Percentiles rank a stretch among this genome's conserved stretches.
phyloP scores from a whole-genome alignment of 257 asterid genomes.

The Penstemon barbatus region DNA sequence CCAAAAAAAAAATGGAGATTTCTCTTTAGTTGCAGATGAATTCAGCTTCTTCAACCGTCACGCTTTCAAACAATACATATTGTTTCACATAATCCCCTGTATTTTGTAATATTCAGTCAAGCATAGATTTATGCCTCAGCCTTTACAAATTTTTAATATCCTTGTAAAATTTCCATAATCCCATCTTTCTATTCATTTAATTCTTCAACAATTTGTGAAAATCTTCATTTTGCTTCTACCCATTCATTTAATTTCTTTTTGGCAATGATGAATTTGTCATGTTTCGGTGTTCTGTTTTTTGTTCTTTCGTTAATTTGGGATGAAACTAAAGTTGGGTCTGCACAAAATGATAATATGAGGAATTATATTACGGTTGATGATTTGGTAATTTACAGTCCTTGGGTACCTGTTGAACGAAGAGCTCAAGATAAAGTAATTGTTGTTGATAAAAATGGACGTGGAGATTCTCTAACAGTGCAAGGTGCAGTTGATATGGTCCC shows the following conservation, averaged over 20 bases:
- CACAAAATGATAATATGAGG: background rate
- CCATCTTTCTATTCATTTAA: background rate
- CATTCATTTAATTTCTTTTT: background rate
- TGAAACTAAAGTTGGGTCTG: background rate
- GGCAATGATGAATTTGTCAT: slow-evolving; percentile 20
- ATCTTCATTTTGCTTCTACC: background rate
- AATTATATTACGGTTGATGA: slow-evolving; percentile 59
- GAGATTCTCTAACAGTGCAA: slow-evolving; percentile 58
- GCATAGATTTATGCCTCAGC: too few species aligned
- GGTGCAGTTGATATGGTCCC: slow-evolving; percentile 72
- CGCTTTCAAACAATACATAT: slow-evolving; percentile 26
- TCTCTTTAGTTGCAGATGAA: background rate
- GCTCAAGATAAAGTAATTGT: slow-evolving; percentile 23
- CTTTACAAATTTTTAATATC: background rate
- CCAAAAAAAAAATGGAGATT: background rate
- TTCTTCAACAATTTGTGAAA: background rate
- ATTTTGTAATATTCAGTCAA: background rate
- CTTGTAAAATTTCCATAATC: background rate
- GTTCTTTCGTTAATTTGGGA: slow-evolving; percentile 18
- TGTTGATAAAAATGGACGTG: slow-evolving; percentile 52
- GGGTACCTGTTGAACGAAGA: background rate
- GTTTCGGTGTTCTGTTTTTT: background rate
- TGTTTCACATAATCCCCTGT: background rate
- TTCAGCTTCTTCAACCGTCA: slow-evolving; percentile 8
- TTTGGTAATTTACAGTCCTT: slow-evolving; percentile 22